Evolutionary conservation across 805 yeast species (phyloP).

Genomic region (Myxozyma lipomycoides): DNA sequence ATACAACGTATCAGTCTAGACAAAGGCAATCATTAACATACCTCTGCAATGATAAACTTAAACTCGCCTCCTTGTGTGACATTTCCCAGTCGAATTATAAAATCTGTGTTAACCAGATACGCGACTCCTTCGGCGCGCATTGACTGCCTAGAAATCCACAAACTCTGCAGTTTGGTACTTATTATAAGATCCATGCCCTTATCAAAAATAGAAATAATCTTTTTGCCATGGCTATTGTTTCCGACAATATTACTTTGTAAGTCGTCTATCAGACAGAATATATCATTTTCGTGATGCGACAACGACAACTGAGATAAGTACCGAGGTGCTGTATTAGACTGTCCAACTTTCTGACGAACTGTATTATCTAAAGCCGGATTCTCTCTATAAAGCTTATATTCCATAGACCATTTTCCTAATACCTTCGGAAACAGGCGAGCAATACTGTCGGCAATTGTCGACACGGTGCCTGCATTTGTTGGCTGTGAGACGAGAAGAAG

Average conservation of each 20-base stretch:
- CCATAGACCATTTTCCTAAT: constrained; percentile 65
- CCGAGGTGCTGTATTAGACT: constrained; percentile 8
- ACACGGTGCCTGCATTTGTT: constrained; percentile 44
- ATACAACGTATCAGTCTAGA: background rate
- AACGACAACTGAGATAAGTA: constrained; percentile 35
- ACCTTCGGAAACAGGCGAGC: constrained; percentile 61
- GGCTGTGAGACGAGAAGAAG: constrained; percentile 12
- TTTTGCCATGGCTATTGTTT: constrained; percentile 37
- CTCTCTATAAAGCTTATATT: constrained; percentile 61
- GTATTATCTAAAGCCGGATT: constrained; percentile 45
- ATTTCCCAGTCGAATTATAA: constrained; percentile 61
- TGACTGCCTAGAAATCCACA: constrained; percentile 67
- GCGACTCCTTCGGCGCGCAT: constrained; percentile 71
- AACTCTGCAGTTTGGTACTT: constrained; percentile 55
- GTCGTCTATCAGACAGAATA: constrained; percentile 35
- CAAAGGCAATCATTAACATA: background rate
- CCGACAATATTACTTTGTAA: constrained; percentile 32
- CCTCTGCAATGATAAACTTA: constrained; percentile 36
- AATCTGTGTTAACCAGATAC: constrained; percentile 47
- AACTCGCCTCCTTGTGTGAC: constrained; percentile 70
- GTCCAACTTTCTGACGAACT: constrained; percentile 9
- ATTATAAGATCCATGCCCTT: constrained; percentile 58
- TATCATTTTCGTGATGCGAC: constrained; percentile 33
- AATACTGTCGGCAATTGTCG: constrained; percentile 66
- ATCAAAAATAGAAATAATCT: constrained; percentile 42